Evolutionary conservation across 2,329 filamentous ascomycete species (phyloP).

Genomic region (Diplodia corticola): DNA sequence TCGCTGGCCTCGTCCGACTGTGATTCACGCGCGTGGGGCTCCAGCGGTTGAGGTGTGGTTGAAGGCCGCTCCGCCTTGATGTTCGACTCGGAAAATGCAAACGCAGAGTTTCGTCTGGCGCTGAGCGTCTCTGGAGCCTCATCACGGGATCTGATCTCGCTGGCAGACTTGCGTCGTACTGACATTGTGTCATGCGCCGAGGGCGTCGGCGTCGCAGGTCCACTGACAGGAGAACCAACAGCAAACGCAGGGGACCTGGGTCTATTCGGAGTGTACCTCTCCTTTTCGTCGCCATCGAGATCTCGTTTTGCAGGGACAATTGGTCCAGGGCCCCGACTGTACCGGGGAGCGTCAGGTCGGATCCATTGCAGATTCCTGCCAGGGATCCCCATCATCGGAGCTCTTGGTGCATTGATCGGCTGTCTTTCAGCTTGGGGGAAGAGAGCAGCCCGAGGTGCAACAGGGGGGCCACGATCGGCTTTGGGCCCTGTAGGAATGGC

Average conservation of each 20-base stretch:
- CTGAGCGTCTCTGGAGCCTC: constrained; percentile 19
- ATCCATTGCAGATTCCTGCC: constrained; percentile 47
- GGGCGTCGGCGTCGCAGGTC: constrained; percentile 26
- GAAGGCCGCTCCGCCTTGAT: constrained; percentile 15
- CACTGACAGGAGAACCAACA: constrained; percentile 8
- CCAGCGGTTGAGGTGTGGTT: background rate
- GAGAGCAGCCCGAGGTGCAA: constrained; percentile 33
- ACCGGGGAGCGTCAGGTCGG: constrained; percentile 38
- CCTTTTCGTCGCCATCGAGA: constrained; percentile 45
- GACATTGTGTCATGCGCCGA: constrained; percentile 33
- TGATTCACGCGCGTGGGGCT: constrained; percentile 5
- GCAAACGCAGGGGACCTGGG: constrained; percentile 19
- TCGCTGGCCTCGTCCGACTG: constrained; percentile 36
- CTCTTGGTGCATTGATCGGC: constrained; percentile 33
- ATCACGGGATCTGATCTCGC: constrained; percentile 19
- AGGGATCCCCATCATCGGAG: constrained; percentile 34
- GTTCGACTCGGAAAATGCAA: constrained; percentile 19
- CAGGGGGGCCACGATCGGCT: constrained; percentile 34
- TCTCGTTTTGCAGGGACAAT: constrained; percentile 49
- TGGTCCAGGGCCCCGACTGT: constrained; percentile 8
- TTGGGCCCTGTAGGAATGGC: constrained; percentile 44
- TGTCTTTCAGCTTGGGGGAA: constrained; percentile 35
- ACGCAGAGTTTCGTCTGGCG: constrained; percentile 25
- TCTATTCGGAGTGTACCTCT: constrained; percentile 23
- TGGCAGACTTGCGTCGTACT: constrained; percentile 17